These are phyloP conservation scores for Erigeron philadelphicus DNA, from an alignment of 140 eudicot genomes.

Conservation along the genomic window DNA sequence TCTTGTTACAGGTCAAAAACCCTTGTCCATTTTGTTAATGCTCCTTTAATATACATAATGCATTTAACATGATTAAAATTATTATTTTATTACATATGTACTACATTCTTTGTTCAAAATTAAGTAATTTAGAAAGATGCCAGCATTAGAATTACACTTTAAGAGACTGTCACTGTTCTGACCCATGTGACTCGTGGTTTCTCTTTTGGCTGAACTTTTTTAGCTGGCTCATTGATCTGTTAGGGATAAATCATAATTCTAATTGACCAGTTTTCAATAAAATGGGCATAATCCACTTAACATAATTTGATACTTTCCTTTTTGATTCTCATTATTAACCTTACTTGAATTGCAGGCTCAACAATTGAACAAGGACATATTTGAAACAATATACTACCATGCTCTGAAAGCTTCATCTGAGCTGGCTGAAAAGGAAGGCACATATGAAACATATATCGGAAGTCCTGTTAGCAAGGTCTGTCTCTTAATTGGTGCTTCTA, in stretches of 20 bases:
- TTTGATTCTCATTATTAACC: not conserved
- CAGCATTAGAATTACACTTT: not conserved
- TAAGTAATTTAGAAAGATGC: too few relatives aligned
- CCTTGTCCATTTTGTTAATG: too few relatives aligned
- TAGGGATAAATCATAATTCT: not conserved
- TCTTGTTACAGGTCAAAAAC: not conserved
- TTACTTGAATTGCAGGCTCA: slow-evolving; percentile 60
- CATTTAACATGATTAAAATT: too few relatives aligned
- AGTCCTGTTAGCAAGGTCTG: slow-evolving; percentile 91
- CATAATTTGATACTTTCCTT: not conserved
- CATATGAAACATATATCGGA: slow-evolving; percentile 74
- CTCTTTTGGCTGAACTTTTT: not conserved
- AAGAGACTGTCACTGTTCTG: not conserved
- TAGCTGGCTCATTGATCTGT: not conserved
- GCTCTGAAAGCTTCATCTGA: slow-evolving; percentile 84
- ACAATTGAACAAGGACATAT: slow-evolving; percentile 87
- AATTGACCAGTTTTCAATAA: not conserved
- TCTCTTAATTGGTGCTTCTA: slow-evolving; percentile 12
- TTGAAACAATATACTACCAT: slow-evolving; percentile 90
- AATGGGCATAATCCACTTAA: not conserved
- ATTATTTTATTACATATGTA: too few relatives aligned
- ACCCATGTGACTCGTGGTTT: not conserved
- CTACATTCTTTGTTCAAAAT: too few relatives aligned
- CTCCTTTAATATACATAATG: too few relatives aligned
- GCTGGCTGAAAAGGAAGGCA: slow-evolving; percentile 74